These are phyloP conservation scores for Sicyos baderoa DNA, from an alignment of 306 rosid genomes.

Conservation along the genomic window DNA sequence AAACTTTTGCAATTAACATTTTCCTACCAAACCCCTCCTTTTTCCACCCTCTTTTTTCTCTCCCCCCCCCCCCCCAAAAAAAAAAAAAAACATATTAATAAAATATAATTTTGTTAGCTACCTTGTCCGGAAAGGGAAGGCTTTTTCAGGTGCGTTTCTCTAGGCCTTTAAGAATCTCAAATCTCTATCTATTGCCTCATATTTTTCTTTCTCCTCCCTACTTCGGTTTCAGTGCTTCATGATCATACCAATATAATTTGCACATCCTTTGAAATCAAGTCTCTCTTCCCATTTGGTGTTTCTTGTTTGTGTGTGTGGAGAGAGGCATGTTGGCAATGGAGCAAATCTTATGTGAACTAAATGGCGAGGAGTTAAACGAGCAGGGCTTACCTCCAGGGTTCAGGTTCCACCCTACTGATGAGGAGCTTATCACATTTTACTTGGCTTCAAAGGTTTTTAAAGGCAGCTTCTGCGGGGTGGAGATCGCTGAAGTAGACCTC, in stretches of 20 bases:
- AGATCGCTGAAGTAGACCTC: slow-evolving; percentile 63
- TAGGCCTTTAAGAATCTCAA: slow-evolving; percentile 18
- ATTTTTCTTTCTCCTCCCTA: not conserved
- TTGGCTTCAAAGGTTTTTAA: slow-evolving; percentile 60
- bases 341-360: slow-evolving; percentile 41
- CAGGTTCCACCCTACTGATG: slow-evolving; percentile 78
- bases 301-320: no score
- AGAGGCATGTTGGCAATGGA: slow-evolving; percentile 52
- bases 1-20: slow-evolving; percentile 24
- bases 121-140: slow-evolving; percentile 10
- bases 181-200: not conserved
- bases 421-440: slow-evolving; percentile 63
- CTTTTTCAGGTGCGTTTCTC: slow-evolving; percentile 20
- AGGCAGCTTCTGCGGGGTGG: no score
- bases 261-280: no score
- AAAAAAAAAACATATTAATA: not conserved
- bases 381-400: slow-evolving; percentile 81
- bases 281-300: no score
- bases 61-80: no score
- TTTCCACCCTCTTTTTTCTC: not conserved
- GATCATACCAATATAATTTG: no score
- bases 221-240: no score
- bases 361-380: slow-evolving; percentile 38
- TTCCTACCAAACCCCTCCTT: slow-evolving; percentile 13
- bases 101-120: slow-evolving; percentile 5